Evolutionary conservation across 177 flowering plant species (phyloP).

Genomic region (Telopea speciosissima): DNA sequence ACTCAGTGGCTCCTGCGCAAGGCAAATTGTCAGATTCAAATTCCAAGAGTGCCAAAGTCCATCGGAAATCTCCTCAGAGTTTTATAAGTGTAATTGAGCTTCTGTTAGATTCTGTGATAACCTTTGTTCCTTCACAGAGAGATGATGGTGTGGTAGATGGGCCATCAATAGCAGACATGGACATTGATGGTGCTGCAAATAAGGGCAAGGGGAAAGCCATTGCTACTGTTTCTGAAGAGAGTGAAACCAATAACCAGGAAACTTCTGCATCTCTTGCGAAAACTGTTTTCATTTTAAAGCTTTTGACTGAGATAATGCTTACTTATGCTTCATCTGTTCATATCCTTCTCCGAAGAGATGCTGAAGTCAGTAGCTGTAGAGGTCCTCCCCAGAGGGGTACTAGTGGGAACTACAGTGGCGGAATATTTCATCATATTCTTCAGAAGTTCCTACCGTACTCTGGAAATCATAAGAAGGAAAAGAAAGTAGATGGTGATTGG

Average conservation of each 20-base stretch:
- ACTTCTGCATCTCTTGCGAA: constrained; percentile 73
- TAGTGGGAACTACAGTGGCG: constrained; percentile 36
- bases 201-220: constrained; percentile 94
- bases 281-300: constrained; percentile 75
- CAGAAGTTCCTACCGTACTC: constrained; percentile 66
- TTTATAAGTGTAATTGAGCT: constrained; percentile 79
- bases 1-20: constrained; percentile 28
- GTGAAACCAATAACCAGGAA: constrained; percentile 45
- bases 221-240: constrained; percentile 47
- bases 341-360: constrained; percentile 77
- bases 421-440: constrained; percentile 80
- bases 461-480: constrained; percentile 56
- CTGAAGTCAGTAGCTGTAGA: constrained; percentile 56
- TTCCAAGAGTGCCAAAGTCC: constrained; percentile 53
- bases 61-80: constrained; percentile 70
- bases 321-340: constrained; percentile 79
- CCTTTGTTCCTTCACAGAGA: constrained; percentile 56
- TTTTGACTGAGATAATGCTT: constrained; percentile 73
- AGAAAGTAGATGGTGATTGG: constrained; percentile 85
- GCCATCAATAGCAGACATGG: constrained; percentile 65
- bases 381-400: constrained; percentile 38
- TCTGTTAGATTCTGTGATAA: constrained; percentile 60
- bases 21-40: constrained; percentile 56
- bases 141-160: constrained; percentile 38
- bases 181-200: constrained; percentile 59